A percentile compares a stretch with the other conserved stretches of the same genome.
These are phyloP conservation scores for Coprinopsis cinerea DNA, from an alignment of 768 basidiomycete genomes.

Conservation along the genomic window DNA sequence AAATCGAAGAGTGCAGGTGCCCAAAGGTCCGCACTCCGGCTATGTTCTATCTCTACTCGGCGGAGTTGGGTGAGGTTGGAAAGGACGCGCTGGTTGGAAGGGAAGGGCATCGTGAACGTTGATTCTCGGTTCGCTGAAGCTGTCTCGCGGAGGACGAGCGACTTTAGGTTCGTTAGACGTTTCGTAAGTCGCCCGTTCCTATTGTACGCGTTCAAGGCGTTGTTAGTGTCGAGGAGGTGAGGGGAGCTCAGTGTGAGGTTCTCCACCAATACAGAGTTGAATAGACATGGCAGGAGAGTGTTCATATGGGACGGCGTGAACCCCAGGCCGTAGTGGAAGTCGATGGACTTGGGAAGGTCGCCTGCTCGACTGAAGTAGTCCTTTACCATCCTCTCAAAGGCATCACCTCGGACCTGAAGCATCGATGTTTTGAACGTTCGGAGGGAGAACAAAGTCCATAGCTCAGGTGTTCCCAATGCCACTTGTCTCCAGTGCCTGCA, in stretches of 20 bases:
- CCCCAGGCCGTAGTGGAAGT: background rate
- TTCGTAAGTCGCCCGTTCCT: background rate
- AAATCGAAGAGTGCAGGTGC: background rate
- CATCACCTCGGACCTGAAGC: background rate
- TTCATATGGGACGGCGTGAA: background rate
- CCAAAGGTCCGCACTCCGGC: background rate
- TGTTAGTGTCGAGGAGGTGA: background rate
- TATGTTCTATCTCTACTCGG: background rate
- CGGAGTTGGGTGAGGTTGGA: background rate
- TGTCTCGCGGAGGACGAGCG: background rate
- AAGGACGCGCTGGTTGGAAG: background rate
- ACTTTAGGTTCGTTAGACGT: background rate
- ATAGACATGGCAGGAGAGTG: background rate
- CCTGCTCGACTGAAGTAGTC: background rate
- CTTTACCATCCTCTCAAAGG: conserved; percentile 2
- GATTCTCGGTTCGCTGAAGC: background rate
- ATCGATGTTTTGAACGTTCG: background rate
- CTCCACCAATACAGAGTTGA: background rate
- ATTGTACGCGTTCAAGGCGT: background rate
- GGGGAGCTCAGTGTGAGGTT: background rate
- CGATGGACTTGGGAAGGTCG: conserved; percentile 2
- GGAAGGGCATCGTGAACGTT: background rate
- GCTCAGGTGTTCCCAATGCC: background rate
- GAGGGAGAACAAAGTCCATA: conserved; percentile 6
- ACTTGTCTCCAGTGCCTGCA: conserved; percentile 6